Evolutionary conservation across 257 asterid species (phyloP), one percentile per base, ranked within the genome.

Genomic region (Verbena officinalis): DNA sequence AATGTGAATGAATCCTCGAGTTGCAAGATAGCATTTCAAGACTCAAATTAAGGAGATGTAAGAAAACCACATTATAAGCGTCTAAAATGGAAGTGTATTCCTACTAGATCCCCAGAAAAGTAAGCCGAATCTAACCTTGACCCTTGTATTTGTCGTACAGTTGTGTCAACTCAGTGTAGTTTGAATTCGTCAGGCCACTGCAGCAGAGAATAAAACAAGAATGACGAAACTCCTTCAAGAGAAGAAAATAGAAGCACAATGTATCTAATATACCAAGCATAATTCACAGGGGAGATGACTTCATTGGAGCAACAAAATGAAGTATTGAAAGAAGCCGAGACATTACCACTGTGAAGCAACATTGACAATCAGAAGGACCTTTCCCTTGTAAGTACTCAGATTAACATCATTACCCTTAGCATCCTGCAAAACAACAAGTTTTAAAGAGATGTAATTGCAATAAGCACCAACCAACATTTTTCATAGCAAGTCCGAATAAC

Each of bases 311-410:
- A 6, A 24, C 53, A 30, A 53, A 64, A 23, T 6, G 31, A 63
- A 38, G 9, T 14, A 11, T 36, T 17, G 3, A 13, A 31, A 63
- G 57, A 64, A 65, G 33, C 61, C 49, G 58, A 21, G 20, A 55
- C 75, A 61, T 36, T 82, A 91, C 98, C 98, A 91, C 33, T 89
- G 84, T 3, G 98, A 91, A 22, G 98, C 98, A 73, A 89, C 98
- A 77, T 91, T 91, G 75, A 91, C 96, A 73, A 91, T 81, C 61
- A 91, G 58, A 21, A 88, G 73, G 27, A 75, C 92, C 70, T 91
- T 91, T 50, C 98, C 98, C 73, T 82, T 84, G 75, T 89, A 91
- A 54, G 11, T 36, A 74, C 90, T 62, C 68, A 91, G 81, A 70
- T 84, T 70, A 54, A 88, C 96, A 77, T 88, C 95, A 43, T 83